These are phyloP conservation scores for Exsudoporus frostii DNA, from an alignment of 768 basidiomycete species.

Conservation along the genomic window DNA sequence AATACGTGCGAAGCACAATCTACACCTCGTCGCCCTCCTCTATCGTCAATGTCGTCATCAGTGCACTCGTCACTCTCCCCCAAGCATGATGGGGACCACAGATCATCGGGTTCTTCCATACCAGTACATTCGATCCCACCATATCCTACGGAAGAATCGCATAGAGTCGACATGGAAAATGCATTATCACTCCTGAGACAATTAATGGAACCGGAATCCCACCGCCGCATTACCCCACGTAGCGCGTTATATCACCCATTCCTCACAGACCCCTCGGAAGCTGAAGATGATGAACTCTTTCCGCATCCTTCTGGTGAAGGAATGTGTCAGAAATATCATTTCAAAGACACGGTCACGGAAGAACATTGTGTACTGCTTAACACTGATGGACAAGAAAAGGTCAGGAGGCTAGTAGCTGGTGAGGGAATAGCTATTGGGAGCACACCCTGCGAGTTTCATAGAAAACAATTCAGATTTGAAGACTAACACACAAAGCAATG, in stretches of 20 bases:
- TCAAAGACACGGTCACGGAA: conserved; percentile 56
- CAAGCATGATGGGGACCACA: conserved; percentile 13
- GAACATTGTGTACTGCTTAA: conserved; percentile 49
- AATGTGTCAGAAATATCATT: conserved; percentile 61
- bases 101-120: conserved; percentile 21
- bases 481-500: not conserved
- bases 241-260: conserved; percentile 80
- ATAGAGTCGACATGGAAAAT: conserved; percentile 53
- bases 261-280: conserved; percentile 47
- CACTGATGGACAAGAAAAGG: conserved; percentile 34
- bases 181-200: conserved; percentile 75
- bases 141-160: conserved; percentile 36
- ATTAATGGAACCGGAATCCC: conserved; percentile 74
- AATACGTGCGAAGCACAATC: conserved; percentile 26
- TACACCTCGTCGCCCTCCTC: conserved; percentile 22
- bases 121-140: conserved; percentile 12
- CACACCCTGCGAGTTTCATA: conserved; percentile 62
- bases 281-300: conserved; percentile 61
- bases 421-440: conserved; percentile 58
- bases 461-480: conserved; percentile 15
- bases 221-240: conserved; percentile 71
- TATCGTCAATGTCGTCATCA: conserved; percentile 39
- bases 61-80: conserved; percentile 24
- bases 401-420: conserved; percentile 31
- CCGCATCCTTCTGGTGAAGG: conserved; percentile 71